Base-by-base conservation (phyloP, 2,329 filamentous ascomycete genomes). In the Aspergillus brunneoviolaceus region DNA sequence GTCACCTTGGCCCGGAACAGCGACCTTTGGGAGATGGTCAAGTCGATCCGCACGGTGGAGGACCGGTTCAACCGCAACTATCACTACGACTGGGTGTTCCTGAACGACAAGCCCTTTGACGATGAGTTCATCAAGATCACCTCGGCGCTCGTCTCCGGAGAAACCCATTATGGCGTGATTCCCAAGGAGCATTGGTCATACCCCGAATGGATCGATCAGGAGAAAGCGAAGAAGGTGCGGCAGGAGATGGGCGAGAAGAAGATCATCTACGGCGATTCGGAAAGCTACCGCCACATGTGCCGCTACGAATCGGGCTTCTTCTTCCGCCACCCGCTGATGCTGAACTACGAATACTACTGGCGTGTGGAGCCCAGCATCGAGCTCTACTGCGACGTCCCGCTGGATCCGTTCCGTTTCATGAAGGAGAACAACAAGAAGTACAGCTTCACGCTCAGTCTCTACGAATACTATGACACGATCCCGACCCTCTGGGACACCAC, bases 291-390 rank as follows among this genome's bases (percentile, higher is more conserved):
- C 65, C 96, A 99, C 83, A 99, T 99, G 95, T 99, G 95, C 80
- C 91, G 95, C 65, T 99, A 96, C 75, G 95, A 99, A 79, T 98
- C 94, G 7, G 95, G 95, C 45, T 99, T 99, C 84, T 99, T 99
- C 85, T 99, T 98, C 87, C 92, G 90, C 63, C 95, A 99, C 76
- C 85, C 87, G 31, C 81, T 97, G 67, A 93, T 99, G 91, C 80
- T 91, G 76, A 92, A 98, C 76, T 99, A 96, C 79, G 95, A 99
- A 74, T 99, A 92, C 86, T 99, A 99, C 85, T 99, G 95, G 95
- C 91, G 96, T 68, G 95, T 99, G 14, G 95, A 99, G 84, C 95
- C 95, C 69, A 95, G 91, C 78, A 88, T 99, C 74, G 91, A 98
- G 82, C 89, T 99, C 63, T 97, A 87, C 84, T 99, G 95, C 80